Base-by-base conservation (phyloP, 805 yeast species). In the Spathaspora boniae region DNA sequence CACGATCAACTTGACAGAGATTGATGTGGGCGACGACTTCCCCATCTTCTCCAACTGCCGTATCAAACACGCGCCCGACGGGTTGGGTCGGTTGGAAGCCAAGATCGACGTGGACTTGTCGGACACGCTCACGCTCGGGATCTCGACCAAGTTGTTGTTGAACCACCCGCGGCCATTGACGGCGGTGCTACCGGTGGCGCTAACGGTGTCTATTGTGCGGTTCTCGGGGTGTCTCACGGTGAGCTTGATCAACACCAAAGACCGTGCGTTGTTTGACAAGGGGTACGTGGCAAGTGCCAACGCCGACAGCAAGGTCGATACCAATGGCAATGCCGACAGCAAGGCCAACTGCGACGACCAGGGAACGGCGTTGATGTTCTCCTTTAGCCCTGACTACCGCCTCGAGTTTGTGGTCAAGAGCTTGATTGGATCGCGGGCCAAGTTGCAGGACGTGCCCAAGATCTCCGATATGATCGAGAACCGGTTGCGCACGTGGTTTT, bases 1-100 rank as follows among this genome's bases (percentile, higher is more conserved):
- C 53, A 72, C 75, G 16, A 80, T 93, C 26, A 74, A 74, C 41
- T 77, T 93, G 31, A 84, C 89, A 1, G 97, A 91, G 50, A 78
- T 93, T 17, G 91, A 88, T 49, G 81, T 93, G 38, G 98, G 98
- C 22, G 86, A 87, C 54, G 97, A 89, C 58, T 93, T 82, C 54
- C 98, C 98, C 3, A 86, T 93, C 34, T 86, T 93, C 54, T 85
- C 95, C 38, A 93, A 93, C 53, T 93, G 98, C 59, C 72, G 95
- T 33, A 85, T 93, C 25, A 71, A 70, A 43, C 79, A 78, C 41
- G 72, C 75, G 37, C 72, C 73, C 16, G 77, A 72, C 38, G 65
- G 65, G 1, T 25, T 15, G 15, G 66, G 79, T 12, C 60, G 80
- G 28, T 51, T 77, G 29, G 95, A 88, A 53, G 96, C 95, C 1